Evolutionary conservation across 306 rosid species (phyloP).

Genomic region (Castanospermum australe): DNA sequence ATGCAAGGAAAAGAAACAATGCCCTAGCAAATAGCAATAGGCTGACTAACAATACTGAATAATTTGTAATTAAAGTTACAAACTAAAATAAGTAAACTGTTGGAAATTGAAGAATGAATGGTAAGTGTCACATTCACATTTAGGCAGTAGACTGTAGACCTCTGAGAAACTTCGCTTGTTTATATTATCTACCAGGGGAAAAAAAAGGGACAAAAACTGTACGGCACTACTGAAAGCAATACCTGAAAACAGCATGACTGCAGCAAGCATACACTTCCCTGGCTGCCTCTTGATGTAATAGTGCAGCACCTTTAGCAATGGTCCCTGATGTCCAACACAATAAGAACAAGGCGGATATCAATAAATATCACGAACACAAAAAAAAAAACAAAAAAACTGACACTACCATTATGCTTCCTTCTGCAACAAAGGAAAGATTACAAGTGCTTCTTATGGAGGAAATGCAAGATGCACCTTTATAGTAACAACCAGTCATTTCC

Average conservation of each 20-base stretch:
- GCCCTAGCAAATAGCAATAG: too few species aligned
- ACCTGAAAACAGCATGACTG: slow-evolving; percentile 95
- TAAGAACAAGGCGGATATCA: slow-evolving; percentile 4
- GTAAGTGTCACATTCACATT: neutral
- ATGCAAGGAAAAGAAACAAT: too few species aligned
- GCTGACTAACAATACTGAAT: too few species aligned
- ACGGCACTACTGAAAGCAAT: slow-evolving; percentile 4
- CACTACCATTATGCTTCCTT: neutral
- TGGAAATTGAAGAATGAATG: neutral
- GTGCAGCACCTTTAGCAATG: slow-evolving; percentile 90
- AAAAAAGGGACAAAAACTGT: neutral
- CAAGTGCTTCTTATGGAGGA: neutral
- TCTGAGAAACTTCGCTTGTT: neutral
- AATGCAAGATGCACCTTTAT: neutral
- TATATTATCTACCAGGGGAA: neutral
- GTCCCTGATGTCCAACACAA: slow-evolving; percentile 55
- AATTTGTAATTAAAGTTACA: too few species aligned
- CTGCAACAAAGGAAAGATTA: neutral
- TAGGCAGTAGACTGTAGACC: neutral
- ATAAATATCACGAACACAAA: neutral
- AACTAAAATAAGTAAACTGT: too few species aligned
- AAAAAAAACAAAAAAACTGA: neutral
- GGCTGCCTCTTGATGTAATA: slow-evolving; percentile 91
- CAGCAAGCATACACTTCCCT: slow-evolving; percentile 99
- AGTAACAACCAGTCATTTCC: neutral